Percentiles rank a stretch among this genome's conserved stretches.
phyloP scores from a whole-genome alignment of 2,329 filamentous ascomycete species.

The Sporothrix globosa region DNA sequence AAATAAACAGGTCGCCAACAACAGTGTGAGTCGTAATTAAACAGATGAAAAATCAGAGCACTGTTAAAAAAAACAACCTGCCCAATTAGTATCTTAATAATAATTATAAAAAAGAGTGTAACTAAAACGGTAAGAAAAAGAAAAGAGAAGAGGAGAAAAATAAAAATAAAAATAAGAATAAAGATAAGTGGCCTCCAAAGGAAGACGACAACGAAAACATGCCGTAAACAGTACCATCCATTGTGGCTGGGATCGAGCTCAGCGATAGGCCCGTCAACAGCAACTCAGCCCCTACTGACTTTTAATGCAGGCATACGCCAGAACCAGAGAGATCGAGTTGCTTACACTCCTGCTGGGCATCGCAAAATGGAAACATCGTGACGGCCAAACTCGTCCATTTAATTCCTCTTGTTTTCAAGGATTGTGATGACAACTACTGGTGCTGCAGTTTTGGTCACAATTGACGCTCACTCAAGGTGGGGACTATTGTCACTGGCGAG shows the following conservation, averaged over 20 bases:
- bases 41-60: no score
- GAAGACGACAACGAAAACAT: neutral
- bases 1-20: no score
- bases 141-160: neutral
- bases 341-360: no score
- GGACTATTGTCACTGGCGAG: neutral
- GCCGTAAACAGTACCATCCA: no score
- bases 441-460: conserved; percentile 19
- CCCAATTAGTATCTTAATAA: no score
- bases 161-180: neutral
- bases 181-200: neutral
- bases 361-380: neutral
- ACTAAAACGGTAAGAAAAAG: no score
- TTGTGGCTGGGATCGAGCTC: neutral
- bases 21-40: no score
- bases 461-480: conserved; percentile 1
- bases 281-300: neutral
- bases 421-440: neutral
- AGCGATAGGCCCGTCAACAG: conserved; percentile 1
- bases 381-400: no score
- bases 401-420: neutral
- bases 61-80: no score
- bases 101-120: no score
- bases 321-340: no score
- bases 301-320: neutral